Conservation (phyloP, 1,284 basidiomycete genomes). For the Erythrobasidium hasegawianum region DNA sequence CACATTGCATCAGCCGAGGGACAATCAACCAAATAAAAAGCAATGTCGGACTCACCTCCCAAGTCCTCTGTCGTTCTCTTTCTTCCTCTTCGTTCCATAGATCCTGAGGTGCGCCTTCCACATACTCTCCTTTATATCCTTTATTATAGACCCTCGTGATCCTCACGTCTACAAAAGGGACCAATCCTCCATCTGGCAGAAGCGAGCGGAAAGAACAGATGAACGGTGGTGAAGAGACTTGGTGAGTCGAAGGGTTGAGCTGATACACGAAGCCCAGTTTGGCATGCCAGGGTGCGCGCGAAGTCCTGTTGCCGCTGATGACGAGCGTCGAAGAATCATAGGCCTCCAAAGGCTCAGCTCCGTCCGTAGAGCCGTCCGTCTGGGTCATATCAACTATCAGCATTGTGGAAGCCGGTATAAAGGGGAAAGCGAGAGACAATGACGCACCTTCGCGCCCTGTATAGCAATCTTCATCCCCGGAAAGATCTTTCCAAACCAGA, state of each 20-base stretch:
- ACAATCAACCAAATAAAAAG: constrained; percentile 53
- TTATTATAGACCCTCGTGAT: constrained; percentile 60
- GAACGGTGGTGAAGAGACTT: constrained; percentile 54
- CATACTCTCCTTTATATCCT: constrained; percentile 52
- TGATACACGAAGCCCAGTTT: constrained; percentile 68
- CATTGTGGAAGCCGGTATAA: too few species aligned
- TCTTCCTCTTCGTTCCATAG: constrained; percentile 72
- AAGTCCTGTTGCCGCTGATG: constrained; percentile 77
- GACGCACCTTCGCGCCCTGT: constrained; percentile 66
- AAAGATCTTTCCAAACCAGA: constrained; percentile 62
- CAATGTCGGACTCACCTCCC: constrained; percentile 67
- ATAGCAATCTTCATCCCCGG: constrained; percentile 80
- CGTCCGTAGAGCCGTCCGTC: constrained; percentile 71
- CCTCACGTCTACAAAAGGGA: constrained; percentile 71
- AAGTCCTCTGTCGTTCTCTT: constrained; percentile 57
- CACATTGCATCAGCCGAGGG: too few species aligned
- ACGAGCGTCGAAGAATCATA: constrained; percentile 63
- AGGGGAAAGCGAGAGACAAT: too few species aligned
- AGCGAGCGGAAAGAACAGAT: constrained; percentile 74
- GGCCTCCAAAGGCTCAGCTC: constrained; percentile 76
- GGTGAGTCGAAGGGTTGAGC: constrained; percentile 34
- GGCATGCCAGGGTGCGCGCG: constrained; percentile 79
- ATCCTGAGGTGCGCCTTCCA: constrained; percentile 57
- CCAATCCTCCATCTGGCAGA: constrained; percentile 72
- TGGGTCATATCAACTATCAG: constrained; percentile 47